Evolutionary conservation across 352 stramenopile genomes (phyloP), one percentile per base, ranked within the genome.

Genomic region (Phytopythium kandeliae): DNA sequence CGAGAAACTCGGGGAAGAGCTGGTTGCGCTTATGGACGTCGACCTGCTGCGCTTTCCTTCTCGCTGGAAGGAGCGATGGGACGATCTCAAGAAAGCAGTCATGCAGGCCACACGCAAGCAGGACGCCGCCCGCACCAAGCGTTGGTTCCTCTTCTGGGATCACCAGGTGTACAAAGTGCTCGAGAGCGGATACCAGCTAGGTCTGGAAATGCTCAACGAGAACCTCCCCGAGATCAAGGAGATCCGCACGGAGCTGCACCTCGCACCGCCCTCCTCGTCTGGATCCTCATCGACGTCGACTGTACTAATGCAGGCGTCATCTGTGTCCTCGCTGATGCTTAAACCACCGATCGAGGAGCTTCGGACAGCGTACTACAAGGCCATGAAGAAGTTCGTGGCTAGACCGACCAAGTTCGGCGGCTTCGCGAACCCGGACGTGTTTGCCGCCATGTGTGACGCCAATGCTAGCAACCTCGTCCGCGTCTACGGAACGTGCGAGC

Each of bases 141-240:
- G 94, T 41, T 98, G 94, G 91, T 80, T 97, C 21, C 53, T 85
- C 7, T 96, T 94, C 60, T 98, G 94, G 95, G 91, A 98, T 59
- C 71, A 96, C 48, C 94, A 98, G 60, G 62, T 98, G 21, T 98
- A 97, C 72, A 98, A 98, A 48, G 89, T 94, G 4, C 61, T 98
- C 2, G 94, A 98, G 55, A 86, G 86, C 21, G 89, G 85, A 3
- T 98, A 98, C 49, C 85, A 96, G 54, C 76, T 95, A n/a, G 95
- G 91, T 0, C 74, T 98, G 3, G 93, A 98, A 54, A 96, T 85
- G 60, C 72, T 98, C 9, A 98, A 98, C 53, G 88, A 98, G 43
- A 92, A 95, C 46, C 57, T 98, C 2, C 76, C 85, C 2, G 90
- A 97, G 55, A 89, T 97, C 46, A 95, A 95, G 40, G 82, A 91